Conservation (phyloP, 164 flowering plant species). For the Kingdonia uniflora region DNA sequence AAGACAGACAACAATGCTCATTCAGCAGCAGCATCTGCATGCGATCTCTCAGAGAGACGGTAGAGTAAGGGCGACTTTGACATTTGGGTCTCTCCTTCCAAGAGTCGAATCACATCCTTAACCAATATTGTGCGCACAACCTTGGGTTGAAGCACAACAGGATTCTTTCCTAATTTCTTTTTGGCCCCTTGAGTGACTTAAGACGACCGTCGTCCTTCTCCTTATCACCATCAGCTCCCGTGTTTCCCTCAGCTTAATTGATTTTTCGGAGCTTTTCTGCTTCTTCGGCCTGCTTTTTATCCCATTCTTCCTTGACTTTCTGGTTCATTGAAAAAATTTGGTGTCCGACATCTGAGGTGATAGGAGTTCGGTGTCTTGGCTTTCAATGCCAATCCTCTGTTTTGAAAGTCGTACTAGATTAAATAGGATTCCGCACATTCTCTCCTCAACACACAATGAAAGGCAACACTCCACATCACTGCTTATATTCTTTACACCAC, state of each 20-base stretch:
- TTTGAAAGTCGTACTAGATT: constrained; percentile 70
- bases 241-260: constrained; percentile 47
- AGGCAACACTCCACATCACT: constrained; percentile 89
- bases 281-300: constrained; percentile 30
- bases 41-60: no score
- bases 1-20: no score
- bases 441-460: constrained; percentile 93
- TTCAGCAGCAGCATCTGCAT: no score
- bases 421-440: constrained; percentile 69
- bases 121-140: constrained; percentile 40
- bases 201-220: constrained; percentile 75
- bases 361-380: constrained; percentile 49
- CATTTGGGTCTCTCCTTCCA: no score
- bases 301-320: constrained; percentile 30
- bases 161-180: constrained; percentile 44
- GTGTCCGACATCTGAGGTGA: constrained; percentile 51
- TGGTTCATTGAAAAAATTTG: constrained; percentile 23
- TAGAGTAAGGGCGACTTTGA: no score
- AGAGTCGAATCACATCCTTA: constrained; percentile 67
- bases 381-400: constrained; percentile 82
- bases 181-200: constrained; percentile 45
- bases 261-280: constrained; percentile 29
- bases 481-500: constrained; percentile 58
- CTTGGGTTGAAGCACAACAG: constrained; percentile 25
- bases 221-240: constrained; percentile 61